These are phyloP conservation scores for Chaetomiaceae sp. DNA, from an alignment of 2,329 filamentous ascomycete species.

Conservation along the genomic window DNA sequence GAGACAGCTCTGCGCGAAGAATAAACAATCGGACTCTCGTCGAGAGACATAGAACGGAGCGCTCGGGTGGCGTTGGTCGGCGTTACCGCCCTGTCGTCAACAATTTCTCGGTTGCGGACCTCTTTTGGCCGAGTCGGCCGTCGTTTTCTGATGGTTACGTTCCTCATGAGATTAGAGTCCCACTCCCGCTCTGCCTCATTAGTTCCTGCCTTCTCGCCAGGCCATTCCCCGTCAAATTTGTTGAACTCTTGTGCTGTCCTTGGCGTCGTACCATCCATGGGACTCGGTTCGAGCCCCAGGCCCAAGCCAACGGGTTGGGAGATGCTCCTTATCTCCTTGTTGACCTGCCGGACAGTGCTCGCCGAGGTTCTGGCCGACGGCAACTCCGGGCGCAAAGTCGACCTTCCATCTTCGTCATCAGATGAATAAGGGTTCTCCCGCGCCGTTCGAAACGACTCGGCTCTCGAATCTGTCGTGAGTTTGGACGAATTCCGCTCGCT, in stretches of 20 bases:
- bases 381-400: constrained; percentile 39
- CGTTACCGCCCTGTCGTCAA: constrained; percentile 45
- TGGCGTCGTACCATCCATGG: constrained; percentile 39
- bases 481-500: constrained; percentile 49
- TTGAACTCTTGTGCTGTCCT: constrained; percentile 46
- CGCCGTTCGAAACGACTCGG: constrained; percentile 70
- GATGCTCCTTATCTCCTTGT: constrained; percentile 31
- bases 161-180: constrained; percentile 50
- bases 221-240: constrained; percentile 58
- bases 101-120: constrained; percentile 35
- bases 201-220: constrained; percentile 26
- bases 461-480: constrained; percentile 55
- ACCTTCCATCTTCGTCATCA: constrained; percentile 51
- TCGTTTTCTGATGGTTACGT: constrained; percentile 51
- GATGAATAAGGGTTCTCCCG: constrained; percentile 60
- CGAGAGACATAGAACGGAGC: constrained; percentile 44
- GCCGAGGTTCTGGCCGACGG: constrained; percentile 42
- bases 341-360: constrained; percentile 39
- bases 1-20: constrained; percentile 35
- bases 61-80: constrained; percentile 51
- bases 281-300: constrained; percentile 40
- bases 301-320: constrained; percentile 41
- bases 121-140: constrained; percentile 30
- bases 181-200: constrained; percentile 51
- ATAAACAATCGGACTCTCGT: constrained; percentile 39